Evolutionary conservation across 2,329 filamentous ascomycete species (phyloP).

Genomic region (Chalara sp.): DNA sequence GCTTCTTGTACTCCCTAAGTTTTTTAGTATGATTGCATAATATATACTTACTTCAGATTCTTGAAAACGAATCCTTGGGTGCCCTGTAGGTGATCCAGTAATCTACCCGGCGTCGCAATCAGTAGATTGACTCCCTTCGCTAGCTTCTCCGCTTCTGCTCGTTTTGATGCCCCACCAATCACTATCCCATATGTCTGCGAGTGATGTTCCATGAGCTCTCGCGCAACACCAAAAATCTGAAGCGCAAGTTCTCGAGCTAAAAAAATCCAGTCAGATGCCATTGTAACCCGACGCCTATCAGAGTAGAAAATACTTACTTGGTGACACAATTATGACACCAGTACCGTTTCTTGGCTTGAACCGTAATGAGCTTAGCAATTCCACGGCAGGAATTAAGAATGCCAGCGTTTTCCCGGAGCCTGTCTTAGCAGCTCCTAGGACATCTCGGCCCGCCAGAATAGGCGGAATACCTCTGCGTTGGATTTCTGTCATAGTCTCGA

Average conservation of each 20-base stretch:
- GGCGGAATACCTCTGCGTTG: conserved; percentile 84
- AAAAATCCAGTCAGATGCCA: too few species aligned
- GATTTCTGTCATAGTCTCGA: conserved; percentile 93
- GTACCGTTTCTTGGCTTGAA: conserved; percentile 95
- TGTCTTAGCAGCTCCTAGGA: conserved; percentile 92
- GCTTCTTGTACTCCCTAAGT: too few species aligned
- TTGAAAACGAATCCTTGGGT: conserved; percentile 87
- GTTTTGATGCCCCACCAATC: conserved; percentile 87
- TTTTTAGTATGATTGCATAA: too few species aligned
- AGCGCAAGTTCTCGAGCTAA: conserved; percentile 75
- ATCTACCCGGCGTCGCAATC: conserved; percentile 85
- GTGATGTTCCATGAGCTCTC: conserved; percentile 88
- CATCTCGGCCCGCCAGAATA: conserved; percentile 80
- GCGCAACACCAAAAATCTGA: conserved; percentile 91
- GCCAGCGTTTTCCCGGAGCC: conserved; percentile 93
- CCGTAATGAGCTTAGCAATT: conserved; percentile 81
- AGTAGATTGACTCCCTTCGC: conserved; percentile 90
- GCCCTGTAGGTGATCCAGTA: conserved; percentile 91
- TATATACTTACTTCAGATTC: conserved; percentile 57
- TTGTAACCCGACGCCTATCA: too few species aligned
- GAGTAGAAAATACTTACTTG: conserved; percentile 37
- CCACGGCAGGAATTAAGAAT: conserved; percentile 88
- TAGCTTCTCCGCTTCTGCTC: conserved; percentile 90
- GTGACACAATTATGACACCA: conserved; percentile 86
- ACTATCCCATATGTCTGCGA: conserved; percentile 95